Base-by-base conservation (phyloP, 1,284 basidiomycete genomes). In the Ustilago bromivora region DNA sequence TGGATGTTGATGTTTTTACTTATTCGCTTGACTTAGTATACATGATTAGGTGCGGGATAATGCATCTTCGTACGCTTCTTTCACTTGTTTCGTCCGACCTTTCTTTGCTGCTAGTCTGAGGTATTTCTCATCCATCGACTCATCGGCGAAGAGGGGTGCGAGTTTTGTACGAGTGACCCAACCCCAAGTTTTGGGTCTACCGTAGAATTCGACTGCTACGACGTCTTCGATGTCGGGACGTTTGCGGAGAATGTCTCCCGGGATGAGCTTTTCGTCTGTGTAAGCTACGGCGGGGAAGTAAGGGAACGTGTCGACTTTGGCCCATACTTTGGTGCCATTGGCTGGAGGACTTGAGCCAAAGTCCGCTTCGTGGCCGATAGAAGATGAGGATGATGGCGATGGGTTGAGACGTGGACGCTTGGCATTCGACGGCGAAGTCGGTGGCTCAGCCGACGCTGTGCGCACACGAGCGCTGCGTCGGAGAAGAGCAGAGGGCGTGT, bases 1-100 rank as follows among this genome's bases (percentile, higher is more conserved):
- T 86, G 84, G 84, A 69, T 84, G 51, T 17, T 83, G 11, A 81
- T 84, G 80, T 86, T 85, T 62, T 47, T 86, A 31, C 74, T 86
- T 61, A 86, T 86, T 54, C 68, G 76, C 12, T 51, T 86, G 35
- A 85, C 84, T 15, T 85, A 56, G 64, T 28, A 9, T 52, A n/a
- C 35, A 57, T 17, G 13, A 56, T 41, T 56, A 41, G 36, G 31
- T 38, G 28, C 34, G n/a, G 15, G 35, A 19, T 19, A 9, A 6
- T 4, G 74, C 74, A 17, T 66, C 53, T 19, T 73, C 74, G 19
- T 65, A 71, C 13, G 74, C 74, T 7, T 71, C 65, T 13, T 51
- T 54, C 8, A 76, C 66, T 32, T 55, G 31, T 28, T 66, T 76
- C 6, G 56, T 61, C 54, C 51, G 32, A 4, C 66, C 60, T 28